Evolutionary conservation across 106 monocot species (phyloP).

Genomic region (Dendrobium nobile): DNA sequence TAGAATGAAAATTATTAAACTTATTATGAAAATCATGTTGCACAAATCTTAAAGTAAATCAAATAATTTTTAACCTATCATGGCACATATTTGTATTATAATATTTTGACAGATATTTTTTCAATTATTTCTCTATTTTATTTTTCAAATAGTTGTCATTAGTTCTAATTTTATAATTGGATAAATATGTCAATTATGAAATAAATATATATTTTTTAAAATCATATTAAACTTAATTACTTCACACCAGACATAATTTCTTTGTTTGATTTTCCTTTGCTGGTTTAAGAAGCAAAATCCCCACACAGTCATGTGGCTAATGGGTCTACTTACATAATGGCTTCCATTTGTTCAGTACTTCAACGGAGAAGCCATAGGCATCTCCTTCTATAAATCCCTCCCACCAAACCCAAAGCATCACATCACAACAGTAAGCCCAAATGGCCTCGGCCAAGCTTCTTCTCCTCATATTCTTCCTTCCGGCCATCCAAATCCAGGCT

Average conservation of each 20-base stretch:
- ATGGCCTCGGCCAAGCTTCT: background rate
- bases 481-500: background rate
- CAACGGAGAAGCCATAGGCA: background rate
- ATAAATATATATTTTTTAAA: no score
- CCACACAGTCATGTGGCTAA: background rate
- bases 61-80: no score
- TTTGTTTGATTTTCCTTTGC: background rate
- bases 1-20: no score
- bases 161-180: no score
- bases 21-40: no score
- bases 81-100: no score
- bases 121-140: no score
- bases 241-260: background rate
- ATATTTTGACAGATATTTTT: no score
- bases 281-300: constrained; percentile 1
- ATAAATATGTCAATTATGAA: no score
- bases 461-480: background rate
- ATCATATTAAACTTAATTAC: background rate
- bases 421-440: background rate
- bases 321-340: background rate
- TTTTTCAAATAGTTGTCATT: no score
- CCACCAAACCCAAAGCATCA: background rate
- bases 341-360: background rate
- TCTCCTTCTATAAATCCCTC: background rate
- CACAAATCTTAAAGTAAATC: no score